A percentile compares a stretch with the other conserved stretches of the same genome.
phyloP scores from a whole-genome alignment of 345 rosid species.

The Populus pruinosa region DNA sequence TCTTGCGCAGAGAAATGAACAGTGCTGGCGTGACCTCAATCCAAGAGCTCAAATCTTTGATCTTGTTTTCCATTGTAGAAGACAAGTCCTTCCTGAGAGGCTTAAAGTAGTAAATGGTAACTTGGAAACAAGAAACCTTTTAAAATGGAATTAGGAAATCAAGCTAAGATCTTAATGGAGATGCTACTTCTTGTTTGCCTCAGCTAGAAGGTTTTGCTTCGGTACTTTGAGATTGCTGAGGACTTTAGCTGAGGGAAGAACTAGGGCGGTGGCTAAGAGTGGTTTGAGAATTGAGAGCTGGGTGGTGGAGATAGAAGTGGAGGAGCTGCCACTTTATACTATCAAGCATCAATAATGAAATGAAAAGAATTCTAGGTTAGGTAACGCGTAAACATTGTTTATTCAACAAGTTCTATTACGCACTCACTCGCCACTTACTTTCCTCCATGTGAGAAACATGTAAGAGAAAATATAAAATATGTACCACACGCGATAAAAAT shows the following conservation, averaged over 20 bases:
- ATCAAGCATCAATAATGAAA: too few species aligned
- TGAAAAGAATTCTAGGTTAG: too few species aligned
- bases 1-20: slow-evolving; percentile 24
- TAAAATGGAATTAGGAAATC: background rate
- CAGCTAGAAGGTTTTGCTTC: background rate
- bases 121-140: background rate
- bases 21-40: slow-evolving; percentile 39
- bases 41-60: slow-evolving; percentile 26
- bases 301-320: too few species aligned
- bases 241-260: background rate
- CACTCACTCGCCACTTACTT: too few species aligned
- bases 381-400: too few species aligned
- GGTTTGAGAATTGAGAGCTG: background rate
- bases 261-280: too few species aligned
- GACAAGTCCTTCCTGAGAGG: background rate
- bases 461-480: too few species aligned
- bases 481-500: too few species aligned
- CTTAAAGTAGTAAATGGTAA: background rate
- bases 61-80: slow-evolving; percentile 26
- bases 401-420: too few species aligned
- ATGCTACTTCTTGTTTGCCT: background rate
- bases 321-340: too few species aligned
- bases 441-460: too few species aligned
- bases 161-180: background rate
- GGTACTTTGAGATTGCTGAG: background rate